phyloP scores from a whole-genome alignment of 768 basidiomycete genomes.

The Tulasnella sp. region DNA sequence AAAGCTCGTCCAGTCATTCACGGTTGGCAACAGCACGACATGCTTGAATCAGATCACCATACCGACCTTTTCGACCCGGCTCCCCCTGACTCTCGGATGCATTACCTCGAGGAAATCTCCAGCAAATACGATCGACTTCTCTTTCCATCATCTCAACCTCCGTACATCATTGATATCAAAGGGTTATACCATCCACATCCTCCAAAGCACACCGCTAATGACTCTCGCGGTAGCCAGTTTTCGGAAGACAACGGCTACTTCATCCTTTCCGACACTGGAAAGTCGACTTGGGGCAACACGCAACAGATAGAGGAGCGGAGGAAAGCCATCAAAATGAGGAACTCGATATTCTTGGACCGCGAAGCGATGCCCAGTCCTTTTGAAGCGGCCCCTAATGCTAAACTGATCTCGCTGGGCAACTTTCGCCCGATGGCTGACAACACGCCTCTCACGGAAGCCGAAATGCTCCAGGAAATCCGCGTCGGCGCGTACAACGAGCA shows the following conservation, averaged over 20 bases:
- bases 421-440: no score
- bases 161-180: neutral
- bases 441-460: no score
- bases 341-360: neutral
- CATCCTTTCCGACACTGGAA: neutral
- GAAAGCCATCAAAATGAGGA: neutral
- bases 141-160: constrained; percentile 15
- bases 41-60: neutral
- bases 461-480: no score
- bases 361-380: neutral
- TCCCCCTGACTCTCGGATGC: neutral
- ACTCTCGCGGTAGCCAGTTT: neutral
- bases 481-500: no score
- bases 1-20: constrained; percentile 1
- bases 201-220: neutral
- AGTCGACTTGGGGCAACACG: neutral
- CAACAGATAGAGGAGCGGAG: neutral
- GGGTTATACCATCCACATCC: constrained; percentile 14
- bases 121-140: neutral
- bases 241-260: constrained; percentile 2
- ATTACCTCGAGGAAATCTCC: neutral
- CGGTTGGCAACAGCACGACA: constrained; percentile 13
- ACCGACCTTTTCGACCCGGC: constrained; percentile 18
- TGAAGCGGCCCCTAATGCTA: neutral
- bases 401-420: neutral